These are phyloP conservation scores for Toxicodendron radicans DNA, from an alignment of 345 rosid species.

Conservation along the genomic window DNA sequence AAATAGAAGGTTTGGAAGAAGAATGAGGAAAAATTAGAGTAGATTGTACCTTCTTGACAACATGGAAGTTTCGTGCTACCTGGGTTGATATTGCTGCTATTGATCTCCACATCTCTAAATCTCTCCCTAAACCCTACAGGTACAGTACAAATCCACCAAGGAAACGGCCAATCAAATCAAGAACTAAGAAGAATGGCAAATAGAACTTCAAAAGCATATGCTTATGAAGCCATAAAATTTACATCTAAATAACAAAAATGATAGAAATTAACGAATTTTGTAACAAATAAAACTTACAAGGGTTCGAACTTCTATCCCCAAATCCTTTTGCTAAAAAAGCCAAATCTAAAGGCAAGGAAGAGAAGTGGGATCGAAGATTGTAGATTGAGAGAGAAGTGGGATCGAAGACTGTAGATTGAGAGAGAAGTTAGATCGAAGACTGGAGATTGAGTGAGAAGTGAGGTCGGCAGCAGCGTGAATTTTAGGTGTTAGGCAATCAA, in stretches of 20 bases:
- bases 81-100: conserved; percentile 36
- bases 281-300: conserved; percentile 44
- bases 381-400: no score
- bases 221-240: neutral
- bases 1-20: conserved; percentile 24
- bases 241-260: neutral
- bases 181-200: no score
- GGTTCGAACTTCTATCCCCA: conserved; percentile 83
- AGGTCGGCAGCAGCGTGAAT: no score
- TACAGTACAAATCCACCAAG: no score
- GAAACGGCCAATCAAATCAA: no score
- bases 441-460: no score
- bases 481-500: no score
- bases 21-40: conserved; percentile 16
- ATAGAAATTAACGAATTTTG: neutral
- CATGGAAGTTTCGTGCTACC: conserved; percentile 32
- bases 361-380: no score
- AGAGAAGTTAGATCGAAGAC: no score
- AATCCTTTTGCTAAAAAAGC: conserved; percentile 94
- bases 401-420: no score
- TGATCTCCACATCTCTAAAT: conserved; percentile 54
- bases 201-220: neutral
- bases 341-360: conserved; percentile 75
- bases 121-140: neutral
- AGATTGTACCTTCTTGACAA: conserved; percentile 31